A percentile compares a stretch with the other conserved stretches of the same genome.
These are phyloP conservation scores for Porodaedalea pini DNA, from an alignment of 1,284 basidiomycete genomes.

Conservation along the genomic window DNA sequence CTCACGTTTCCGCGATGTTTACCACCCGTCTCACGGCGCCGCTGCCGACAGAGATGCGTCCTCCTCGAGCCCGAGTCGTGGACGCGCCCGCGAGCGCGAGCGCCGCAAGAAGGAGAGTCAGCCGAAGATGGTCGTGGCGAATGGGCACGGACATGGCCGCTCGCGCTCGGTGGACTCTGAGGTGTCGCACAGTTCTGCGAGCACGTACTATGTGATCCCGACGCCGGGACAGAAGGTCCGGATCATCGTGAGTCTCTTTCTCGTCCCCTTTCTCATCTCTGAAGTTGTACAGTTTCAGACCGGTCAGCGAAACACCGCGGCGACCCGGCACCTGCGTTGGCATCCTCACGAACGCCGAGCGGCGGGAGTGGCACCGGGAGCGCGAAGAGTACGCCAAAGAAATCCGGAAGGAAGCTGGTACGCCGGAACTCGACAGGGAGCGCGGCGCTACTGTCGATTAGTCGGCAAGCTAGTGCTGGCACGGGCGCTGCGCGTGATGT, in stretches of 20 bases:
- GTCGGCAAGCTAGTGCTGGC: background rate
- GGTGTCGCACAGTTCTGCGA: conserved; percentile 50
- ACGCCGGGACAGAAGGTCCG: conserved; percentile 65
- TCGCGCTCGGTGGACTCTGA: conserved; percentile 32
- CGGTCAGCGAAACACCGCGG: background rate
- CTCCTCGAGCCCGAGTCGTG: too few relatives aligned
- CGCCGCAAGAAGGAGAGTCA: background rate
- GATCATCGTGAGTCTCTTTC: conserved; percentile 55
- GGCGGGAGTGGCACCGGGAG: background rate
- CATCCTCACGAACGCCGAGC: background rate
- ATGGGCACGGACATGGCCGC: conserved; percentile 24
- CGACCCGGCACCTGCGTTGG: background rate
- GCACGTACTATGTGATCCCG: conserved; percentile 70
- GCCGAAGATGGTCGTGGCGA: background rate
- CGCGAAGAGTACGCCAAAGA: conserved; percentile 1
- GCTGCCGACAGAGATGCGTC: background rate
- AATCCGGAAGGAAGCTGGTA: conserved; percentile 2
- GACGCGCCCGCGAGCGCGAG: conserved; percentile 5
- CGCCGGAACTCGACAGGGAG: conserved; percentile 10
- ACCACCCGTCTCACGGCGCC: background rate
- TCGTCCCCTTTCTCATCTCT: background rate
- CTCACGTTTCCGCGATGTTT: conserved; percentile 9
- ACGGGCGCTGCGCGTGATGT: too few relatives aligned
- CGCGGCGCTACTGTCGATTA: background rate
- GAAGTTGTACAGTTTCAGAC: background rate